Base-by-base conservation (phyloP, 73 alveolate genomes). In the Tetrahymena borealis region DNA sequence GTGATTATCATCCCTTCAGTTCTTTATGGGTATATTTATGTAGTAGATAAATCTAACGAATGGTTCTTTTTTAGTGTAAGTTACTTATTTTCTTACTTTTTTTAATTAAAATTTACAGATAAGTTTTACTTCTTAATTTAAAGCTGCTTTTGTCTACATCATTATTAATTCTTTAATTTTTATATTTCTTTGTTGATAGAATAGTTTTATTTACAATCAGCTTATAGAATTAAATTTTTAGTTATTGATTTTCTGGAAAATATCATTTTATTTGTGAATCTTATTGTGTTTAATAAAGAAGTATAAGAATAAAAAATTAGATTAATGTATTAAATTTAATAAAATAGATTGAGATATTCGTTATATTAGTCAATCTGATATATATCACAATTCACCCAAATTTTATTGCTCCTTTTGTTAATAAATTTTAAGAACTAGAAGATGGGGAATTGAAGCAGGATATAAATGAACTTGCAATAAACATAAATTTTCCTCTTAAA, bases 21-120 rank as follows among this genome's bases (percentile, higher is more conserved):
- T 8, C 43, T 96, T 78, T 79, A 93, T 78, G 38, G 97, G 18
- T 91, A 98, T 38, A 94, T 98, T 33, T 95, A 93, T 90, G 95
- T 98, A 33, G 97, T 98, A 16, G 98, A 95, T 90, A 95, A 94
- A 91, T 99, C 99, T 90, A 99, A 99, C 24, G 98, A 96, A 37
- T 94, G 96, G 90, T 98, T 98, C 90, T 96, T 97, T 91, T 90
- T 97, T 18, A 96, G 95, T 92, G 95, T 97, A 77, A 96, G 94
- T 79, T 93, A 16, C 94, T 94, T 40, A 24, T 60, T 18, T 18
- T 8, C 93, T 79, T 93, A 16, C 94, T 94, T 40, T 60, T 60
- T 18, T 18, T 8, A 39, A 9, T 39, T 7, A 39, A 39, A 39
- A 39, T 9, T 39, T 9, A 9, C 12, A 9, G 12, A 39, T 7